A percentile compares a stretch with the other conserved stretches of the same genome.
Conservation (phyloP, 345 rosid genomes). For the Eucalyptus tenuipes region DNA sequence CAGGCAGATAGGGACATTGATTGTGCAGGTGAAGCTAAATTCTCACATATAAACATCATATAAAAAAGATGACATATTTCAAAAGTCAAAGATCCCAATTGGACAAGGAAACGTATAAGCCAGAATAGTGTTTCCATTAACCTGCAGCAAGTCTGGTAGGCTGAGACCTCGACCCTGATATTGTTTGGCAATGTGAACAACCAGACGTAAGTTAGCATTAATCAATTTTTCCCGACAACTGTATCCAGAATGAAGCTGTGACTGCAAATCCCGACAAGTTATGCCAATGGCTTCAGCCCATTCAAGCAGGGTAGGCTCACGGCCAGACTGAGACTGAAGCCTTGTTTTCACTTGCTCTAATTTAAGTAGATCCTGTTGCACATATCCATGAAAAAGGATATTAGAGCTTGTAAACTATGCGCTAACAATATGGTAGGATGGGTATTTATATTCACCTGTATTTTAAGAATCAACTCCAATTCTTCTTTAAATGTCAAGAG, state of each 20-base stretch:
- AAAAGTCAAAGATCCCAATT: neutral
- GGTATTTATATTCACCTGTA: constrained; percentile 34
- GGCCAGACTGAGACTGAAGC: constrained; percentile 60
- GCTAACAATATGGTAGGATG: neutral
- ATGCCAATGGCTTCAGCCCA: constrained; percentile 72
- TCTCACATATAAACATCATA: neutral
- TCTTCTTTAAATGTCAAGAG: constrained; percentile 72
- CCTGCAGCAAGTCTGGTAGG: constrained; percentile 84
- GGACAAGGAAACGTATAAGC: neutral
- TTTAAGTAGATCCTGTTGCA: constrained; percentile 45
- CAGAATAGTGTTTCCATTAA: neutral
- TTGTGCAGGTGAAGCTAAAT: neutral
- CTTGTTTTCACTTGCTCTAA: constrained; percentile 51
- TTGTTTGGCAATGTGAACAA: constrained; percentile 76
- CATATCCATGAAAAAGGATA: neutral
- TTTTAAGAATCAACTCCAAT: constrained; percentile 46
- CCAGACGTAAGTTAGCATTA: constrained; percentile 66
- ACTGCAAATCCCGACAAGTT: constrained; percentile 41
- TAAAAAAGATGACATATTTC: neutral
- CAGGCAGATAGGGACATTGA: neutral
- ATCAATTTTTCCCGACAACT: constrained; percentile 63
- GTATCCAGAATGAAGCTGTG: constrained; percentile 48
- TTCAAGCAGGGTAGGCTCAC: constrained; percentile 66
- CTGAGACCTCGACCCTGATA: constrained; percentile 73
- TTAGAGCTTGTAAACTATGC: neutral